Percentiles rank a stretch among this genome's conserved stretches.
phyloP scores from a whole-genome alignment of 257 asterid species.

The Penstemon eatonii region DNA sequence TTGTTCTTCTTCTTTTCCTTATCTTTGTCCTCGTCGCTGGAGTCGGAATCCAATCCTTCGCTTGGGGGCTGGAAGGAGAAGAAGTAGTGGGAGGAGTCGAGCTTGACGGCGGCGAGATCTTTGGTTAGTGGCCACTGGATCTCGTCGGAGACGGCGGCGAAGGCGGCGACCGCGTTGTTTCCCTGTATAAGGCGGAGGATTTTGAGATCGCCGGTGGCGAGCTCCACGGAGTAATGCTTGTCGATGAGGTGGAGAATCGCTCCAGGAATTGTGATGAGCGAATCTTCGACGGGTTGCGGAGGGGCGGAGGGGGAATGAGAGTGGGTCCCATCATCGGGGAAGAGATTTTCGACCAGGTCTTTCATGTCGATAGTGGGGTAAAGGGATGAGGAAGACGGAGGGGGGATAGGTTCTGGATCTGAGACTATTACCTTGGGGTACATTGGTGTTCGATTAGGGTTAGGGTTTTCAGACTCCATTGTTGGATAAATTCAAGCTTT shows the following conservation, averaged over 20 bases:
- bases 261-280: constrained; percentile 61
- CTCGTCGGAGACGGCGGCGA: constrained; percentile 68
- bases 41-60: constrained; percentile 35
- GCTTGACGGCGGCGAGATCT: constrained; percentile 80
- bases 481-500: constrained; percentile 19
- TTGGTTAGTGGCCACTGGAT: constrained; percentile 84
- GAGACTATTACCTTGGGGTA: constrained; percentile 58
- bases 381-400: constrained; percentile 45
- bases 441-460: constrained; percentile 45
- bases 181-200: constrained; percentile 63
- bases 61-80: constrained; percentile 61
- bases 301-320: constrained; percentile 61
- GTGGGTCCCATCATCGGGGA: constrained; percentile 35
- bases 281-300: constrained; percentile 50
- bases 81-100: constrained; percentile 79
- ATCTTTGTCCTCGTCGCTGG: constrained; percentile 51
- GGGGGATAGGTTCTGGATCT: constrained; percentile 31
- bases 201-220: constrained; percentile 74
- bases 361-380: constrained; percentile 57
- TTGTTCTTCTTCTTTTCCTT: constrained; percentile 21
- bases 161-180: constrained; percentile 53
- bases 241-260: constrained; percentile 87
- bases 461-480: constrained; percentile 59
- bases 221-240: constrained; percentile 83
- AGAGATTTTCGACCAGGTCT: constrained; percentile 47